phyloP scores from a whole-genome alignment of 1,284 basidiomycete species.

The Ustilago xerochloae region DNA sequence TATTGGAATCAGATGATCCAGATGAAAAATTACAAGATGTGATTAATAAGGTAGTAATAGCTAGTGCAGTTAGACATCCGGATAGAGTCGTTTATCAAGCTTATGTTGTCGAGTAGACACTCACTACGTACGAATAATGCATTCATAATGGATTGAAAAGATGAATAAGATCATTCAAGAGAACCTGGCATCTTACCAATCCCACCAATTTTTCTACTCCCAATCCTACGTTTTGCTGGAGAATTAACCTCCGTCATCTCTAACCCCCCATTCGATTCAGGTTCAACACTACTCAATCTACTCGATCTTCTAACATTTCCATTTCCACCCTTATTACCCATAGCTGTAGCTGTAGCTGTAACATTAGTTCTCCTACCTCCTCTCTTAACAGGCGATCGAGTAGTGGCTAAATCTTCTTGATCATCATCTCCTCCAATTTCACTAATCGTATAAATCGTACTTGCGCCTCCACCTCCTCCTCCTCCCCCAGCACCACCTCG shows the following conservation, averaged over 20 bases:
- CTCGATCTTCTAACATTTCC: conserved; percentile 30
- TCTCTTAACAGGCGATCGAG: conserved; percentile 6
- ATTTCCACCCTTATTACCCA: neutral
- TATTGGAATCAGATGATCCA: conserved; percentile 31
- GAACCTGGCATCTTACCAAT: conserved; percentile 40
- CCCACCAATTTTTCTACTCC: neutral
- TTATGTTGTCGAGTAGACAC: conserved; percentile 26
- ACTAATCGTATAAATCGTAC: conserved; percentile 50
- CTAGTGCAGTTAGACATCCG: conserved; percentile 25
- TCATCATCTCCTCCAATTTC: conserved; percentile 30
- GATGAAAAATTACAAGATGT: conserved; percentile 31
- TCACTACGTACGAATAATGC: too few species aligned
- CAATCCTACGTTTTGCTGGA: conserved; percentile 20
- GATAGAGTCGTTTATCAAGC: conserved; percentile 32
- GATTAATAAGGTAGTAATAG: conserved; percentile 40
- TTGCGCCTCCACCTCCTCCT: conserved; percentile 9
- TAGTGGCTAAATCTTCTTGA: too few species aligned
- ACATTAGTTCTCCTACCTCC: neutral
- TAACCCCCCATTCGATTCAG: neutral
- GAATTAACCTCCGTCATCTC: conserved; percentile 15
- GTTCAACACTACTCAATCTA: conserved; percentile 38
- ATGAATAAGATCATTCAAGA: conserved; percentile 17
- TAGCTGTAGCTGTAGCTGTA: neutral
- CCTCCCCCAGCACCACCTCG: neutral
- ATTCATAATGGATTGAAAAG: too few species aligned